Conservation (phyloP, 139 green algal genomes). For the Pleodorina starrii region DNA sequence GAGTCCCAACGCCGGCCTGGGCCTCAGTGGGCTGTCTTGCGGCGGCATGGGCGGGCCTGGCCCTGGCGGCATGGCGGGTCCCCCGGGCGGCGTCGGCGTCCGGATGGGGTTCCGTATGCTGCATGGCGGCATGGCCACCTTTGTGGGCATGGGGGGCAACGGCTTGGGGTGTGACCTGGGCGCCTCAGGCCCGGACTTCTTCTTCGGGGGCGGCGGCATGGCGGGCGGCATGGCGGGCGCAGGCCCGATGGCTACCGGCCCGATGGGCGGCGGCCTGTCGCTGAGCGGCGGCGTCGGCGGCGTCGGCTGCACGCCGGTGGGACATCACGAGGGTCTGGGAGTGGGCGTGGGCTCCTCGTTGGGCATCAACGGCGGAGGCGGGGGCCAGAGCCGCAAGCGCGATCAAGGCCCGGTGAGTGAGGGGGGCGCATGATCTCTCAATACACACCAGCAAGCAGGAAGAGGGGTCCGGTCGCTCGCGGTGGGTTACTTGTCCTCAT, state of each 20-base stretch:
- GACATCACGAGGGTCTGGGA: too few species aligned
- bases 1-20: background rate
- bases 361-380: background rate
- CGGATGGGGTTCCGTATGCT: background rate
- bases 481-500: too few species aligned
- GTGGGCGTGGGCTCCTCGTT: background rate
- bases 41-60: background rate
- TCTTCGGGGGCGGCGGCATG: background rate
- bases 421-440: too few species aligned
- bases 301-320: too few species aligned
- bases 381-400: slow-evolving; percentile 29
- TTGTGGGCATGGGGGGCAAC: background rate
- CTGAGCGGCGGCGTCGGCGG: background rate
- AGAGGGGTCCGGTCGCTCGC: too few species aligned
- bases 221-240: background rate
- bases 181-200: background rate
- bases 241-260: too few species aligned
- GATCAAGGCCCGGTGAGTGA: slow-evolving; percentile 13
- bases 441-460: too few species aligned
- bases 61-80: background rate
- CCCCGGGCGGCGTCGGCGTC: background rate
- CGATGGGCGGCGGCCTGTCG: background rate
- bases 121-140: background rate
- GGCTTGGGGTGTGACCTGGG: background rate
- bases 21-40: background rate